Conservation (phyloP, 495 filamentous ascomycete species). For the Penicillium lagena region DNA sequence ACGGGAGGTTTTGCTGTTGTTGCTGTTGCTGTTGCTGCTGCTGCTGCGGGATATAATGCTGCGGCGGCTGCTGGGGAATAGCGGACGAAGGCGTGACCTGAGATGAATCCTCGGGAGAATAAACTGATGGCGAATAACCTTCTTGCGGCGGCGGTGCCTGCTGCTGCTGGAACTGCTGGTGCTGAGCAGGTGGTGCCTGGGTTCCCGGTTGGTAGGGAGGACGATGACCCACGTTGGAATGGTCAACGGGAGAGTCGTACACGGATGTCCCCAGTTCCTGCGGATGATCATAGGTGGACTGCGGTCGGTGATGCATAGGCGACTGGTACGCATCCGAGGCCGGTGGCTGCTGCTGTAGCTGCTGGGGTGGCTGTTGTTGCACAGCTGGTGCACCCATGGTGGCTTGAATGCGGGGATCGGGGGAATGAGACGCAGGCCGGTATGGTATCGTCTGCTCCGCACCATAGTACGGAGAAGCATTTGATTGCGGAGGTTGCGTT, state of each 20-base stretch:
- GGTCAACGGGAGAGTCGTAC: constrained; percentile 72
- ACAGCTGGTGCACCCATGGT: constrained; percentile 25
- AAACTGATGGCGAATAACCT: constrained; percentile 54
- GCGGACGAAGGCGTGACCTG: constrained; percentile 19
- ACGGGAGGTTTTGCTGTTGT: constrained; percentile 30
- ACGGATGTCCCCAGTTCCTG: constrained; percentile 81
- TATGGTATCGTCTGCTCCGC: constrained; percentile 30
- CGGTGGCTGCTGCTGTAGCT: constrained; percentile 23
- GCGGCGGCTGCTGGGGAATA: constrained; percentile 23
- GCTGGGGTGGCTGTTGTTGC: constrained; percentile 20
- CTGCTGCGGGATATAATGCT: constrained; percentile 31
- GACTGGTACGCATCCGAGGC: constrained; percentile 33
- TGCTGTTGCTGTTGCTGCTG: constrained; percentile 22
- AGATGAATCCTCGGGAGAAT: constrained; percentile 51
- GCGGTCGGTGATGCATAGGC: constrained; percentile 47
- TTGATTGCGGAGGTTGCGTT: constrained; percentile 21
- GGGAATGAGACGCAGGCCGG: constrained; percentile 34
- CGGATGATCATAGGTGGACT: constrained; percentile 69
- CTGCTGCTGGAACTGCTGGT: constrained; percentile 35
- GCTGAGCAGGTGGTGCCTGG: constrained; percentile 27
- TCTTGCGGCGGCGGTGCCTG: constrained; percentile 26
- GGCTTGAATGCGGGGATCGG: constrained; percentile 37
- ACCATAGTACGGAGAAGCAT: constrained; percentile 26
- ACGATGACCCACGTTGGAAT: constrained; percentile 21
- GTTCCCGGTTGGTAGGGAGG: constrained; percentile 41